Base-by-base conservation (phyloP, 164 flowering plant species). In the Vitis riparia region DNA sequence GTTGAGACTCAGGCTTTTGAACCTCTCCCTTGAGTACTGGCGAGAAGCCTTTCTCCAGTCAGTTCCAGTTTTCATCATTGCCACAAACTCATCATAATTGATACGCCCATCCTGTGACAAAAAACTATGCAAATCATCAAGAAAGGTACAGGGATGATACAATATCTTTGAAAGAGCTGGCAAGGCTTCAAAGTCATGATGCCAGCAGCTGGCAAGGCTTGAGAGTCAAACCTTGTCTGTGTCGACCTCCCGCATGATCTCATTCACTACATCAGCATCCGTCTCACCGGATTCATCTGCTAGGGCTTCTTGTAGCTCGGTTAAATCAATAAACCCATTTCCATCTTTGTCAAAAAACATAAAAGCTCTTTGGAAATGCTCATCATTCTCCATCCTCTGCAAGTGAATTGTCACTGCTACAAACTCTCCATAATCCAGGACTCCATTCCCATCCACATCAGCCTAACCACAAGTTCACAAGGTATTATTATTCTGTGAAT, bases 21-120 rank as follows among this genome's bases (percentile, higher is more conserved):
- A 95, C 47, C 97, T 88, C 80, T 95, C 98, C 72, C 99, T 87
- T 47, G 98, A 95, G 68, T 91, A 95, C 65, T 95, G 98, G 15
- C 98, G 82, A 60, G 99, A 95, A 37, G 98, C 97, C 82, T 93
- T 95, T 80, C 99, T 90, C 99, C 99, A 95, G 62, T 95, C 99
- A 1, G 99, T 95, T 77, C 99, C 98, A 23, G 98, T 78, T 77
- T 95, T 95, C 99, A 95, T 95, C 99, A 95, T 95, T 2, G 94
- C 84, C 15, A 90, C 92, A 81, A 95, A 95, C 66, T 95, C 99
- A 16, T 93, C 97, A 11, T 90, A 93, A 79, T 94, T 93, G 14
- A 95, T 90, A 7, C 83, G 82, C 0, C 98, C 98, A 77, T 95
- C 99, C 98, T 92, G 82, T 65, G 58, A 78, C 19, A 70, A 14